Conservation (phyloP, 2,329 filamentous ascomycete species). For the Plectosphaerella plurivora region DNA sequence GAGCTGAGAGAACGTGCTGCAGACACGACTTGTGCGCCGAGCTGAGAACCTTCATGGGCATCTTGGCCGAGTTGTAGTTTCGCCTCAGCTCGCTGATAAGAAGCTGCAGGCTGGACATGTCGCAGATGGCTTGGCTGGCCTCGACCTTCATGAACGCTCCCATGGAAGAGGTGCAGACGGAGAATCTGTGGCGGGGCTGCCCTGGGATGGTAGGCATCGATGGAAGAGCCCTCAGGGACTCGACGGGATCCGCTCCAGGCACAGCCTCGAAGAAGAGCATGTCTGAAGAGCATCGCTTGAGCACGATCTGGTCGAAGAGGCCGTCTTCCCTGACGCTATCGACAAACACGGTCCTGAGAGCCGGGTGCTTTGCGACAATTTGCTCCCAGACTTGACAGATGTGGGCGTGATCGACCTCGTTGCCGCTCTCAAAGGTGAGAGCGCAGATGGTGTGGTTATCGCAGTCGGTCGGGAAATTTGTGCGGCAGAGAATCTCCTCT, state of each 20-base stretch:
- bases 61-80: conserved; percentile 34
- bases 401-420: conserved; percentile 33
- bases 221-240: conserved; percentile 36
- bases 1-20: conserved; percentile 26
- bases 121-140: conserved; percentile 45
- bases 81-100: conserved; percentile 42
- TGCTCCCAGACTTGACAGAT: conserved; percentile 47
- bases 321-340: conserved; percentile 44
- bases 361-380: conserved; percentile 38
- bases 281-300: conserved; percentile 40
- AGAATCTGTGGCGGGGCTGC: conserved; percentile 44
- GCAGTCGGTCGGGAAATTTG: conserved; percentile 33
- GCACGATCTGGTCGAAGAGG: conserved; percentile 45
- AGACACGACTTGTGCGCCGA: conserved; percentile 34
- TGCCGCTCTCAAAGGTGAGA: conserved; percentile 30
- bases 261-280: conserved; percentile 50
- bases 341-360: conserved; percentile 46
- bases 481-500: conserved; percentile 44
- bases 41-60: conserved; percentile 24
- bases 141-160: conserved; percentile 46
- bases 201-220: conserved; percentile 28
- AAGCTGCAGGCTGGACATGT: conserved; percentile 36
- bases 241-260: conserved; percentile 29
- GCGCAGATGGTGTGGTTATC: conserved; percentile 44
- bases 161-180: conserved; percentile 39